Evolutionary conservation across 2,329 filamentous ascomycete genomes (phyloP).

Genomic region (Paramyrothecium sp.): DNA sequence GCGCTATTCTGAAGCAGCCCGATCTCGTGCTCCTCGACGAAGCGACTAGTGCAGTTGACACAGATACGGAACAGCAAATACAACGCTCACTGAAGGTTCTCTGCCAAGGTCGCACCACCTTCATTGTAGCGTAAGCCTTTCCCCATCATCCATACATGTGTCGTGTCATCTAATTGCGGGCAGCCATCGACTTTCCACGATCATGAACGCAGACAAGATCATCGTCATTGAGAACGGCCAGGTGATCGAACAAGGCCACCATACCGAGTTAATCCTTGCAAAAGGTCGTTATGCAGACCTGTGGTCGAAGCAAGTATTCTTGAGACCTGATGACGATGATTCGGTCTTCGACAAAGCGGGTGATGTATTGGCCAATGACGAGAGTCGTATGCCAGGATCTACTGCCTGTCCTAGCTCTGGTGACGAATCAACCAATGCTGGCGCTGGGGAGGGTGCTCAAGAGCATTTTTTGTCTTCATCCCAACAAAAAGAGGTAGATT

Average conservation of each 20-base stretch:
- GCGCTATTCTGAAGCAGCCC: conserved; percentile 71
- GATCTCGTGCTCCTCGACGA: conserved; percentile 78
- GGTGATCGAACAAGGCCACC: conserved; percentile 62
- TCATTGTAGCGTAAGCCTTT: conserved; percentile 58
- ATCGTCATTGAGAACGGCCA: conserved; percentile 63
- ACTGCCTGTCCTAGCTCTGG: not conserved
- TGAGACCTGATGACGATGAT: conserved; percentile 41
- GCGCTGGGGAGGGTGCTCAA: conserved; percentile 19
- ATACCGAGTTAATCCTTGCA: conserved; percentile 55
- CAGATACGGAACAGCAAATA: conserved; percentile 66
- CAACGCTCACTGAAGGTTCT: conserved; percentile 59
- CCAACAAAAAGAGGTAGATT: conserved; percentile 50
- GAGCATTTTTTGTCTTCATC: conserved; percentile 27
- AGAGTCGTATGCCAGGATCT: not conserved
- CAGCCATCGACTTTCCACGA: conserved; percentile 68
- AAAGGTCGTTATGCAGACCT: conserved; percentile 62
- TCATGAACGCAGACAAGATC: conserved; percentile 67
- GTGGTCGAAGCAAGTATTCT: conserved; percentile 63
- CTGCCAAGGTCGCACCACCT: conserved; percentile 62
- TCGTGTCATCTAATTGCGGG: conserved; percentile 28
- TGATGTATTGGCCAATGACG: not conserved
- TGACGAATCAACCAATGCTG: not conserved
- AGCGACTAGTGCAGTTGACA: conserved; percentile 75
- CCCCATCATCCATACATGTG: no score
- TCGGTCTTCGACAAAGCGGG: conserved; percentile 9